These are phyloP conservation scores for Xylariaceae sp. DNA, from an alignment of 2,329 filamentous ascomycete genomes.

Conservation along the genomic window DNA sequence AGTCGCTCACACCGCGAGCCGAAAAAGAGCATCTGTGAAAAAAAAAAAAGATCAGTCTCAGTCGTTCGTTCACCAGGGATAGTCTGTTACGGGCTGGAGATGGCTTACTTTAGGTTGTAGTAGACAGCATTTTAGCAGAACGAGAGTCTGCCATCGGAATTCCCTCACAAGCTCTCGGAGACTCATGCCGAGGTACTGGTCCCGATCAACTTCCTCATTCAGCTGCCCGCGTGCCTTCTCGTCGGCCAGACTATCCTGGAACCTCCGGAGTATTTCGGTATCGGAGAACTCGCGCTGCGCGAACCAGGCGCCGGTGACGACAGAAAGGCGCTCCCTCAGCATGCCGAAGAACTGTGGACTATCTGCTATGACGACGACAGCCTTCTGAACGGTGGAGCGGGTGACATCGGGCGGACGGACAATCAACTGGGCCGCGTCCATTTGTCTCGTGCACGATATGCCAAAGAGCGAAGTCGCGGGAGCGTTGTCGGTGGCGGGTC, in stretches of 20 bases:
- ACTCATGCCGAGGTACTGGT: constrained; percentile 84
- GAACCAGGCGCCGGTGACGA: constrained; percentile 95
- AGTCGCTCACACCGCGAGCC: constrained; percentile 91
- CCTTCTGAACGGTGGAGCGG: constrained; percentile 96
- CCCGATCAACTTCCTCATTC: constrained; percentile 65
- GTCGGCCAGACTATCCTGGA: constrained; percentile 79
- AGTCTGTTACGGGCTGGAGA: neutral
- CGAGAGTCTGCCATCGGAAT: constrained; percentile 90
- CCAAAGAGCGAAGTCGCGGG: constrained; percentile 84
- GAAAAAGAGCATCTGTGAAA: constrained; percentile 86
- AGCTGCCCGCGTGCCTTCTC: constrained; percentile 53
- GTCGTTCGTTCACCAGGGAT: neutral
- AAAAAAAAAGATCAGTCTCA: neutral
- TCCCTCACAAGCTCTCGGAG: constrained; percentile 87
- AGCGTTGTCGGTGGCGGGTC: constrained; percentile 47
- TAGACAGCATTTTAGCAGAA: constrained; percentile 88
- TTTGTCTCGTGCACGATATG: constrained; percentile 88
- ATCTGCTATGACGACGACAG: constrained; percentile 90
- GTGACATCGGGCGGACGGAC: constrained; percentile 84
- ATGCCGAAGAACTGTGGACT: constrained; percentile 86
- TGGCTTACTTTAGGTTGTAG: constrained; percentile 79
- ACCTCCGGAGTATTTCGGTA: constrained; percentile 79
- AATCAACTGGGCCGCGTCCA: constrained; percentile 72
- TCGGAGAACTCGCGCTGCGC: constrained; percentile 89
- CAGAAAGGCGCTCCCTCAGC: constrained; percentile 79